Percentiles rank a stretch among this genome's conserved stretches.
Conservation (phyloP, 1,139 yeast species). For the Yamadazyma trypodendri region DNA sequence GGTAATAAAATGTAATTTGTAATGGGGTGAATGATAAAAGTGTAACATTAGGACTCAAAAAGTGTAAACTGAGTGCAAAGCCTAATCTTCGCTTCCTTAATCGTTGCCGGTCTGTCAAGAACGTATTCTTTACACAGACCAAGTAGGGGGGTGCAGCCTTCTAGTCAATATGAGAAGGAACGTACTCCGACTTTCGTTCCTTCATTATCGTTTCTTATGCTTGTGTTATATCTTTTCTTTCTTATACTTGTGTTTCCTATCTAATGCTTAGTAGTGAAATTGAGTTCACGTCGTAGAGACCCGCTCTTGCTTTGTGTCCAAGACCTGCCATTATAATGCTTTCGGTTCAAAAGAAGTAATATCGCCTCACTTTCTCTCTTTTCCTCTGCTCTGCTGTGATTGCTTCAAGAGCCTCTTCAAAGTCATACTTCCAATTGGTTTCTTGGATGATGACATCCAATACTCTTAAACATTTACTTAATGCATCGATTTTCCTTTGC, state of each 20-base stretch:
- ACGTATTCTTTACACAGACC: too few relatives aligned
- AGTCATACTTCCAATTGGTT: slow-evolving; percentile 5
- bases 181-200: too few relatives aligned
- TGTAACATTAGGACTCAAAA: not conserved
- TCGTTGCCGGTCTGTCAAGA: too few relatives aligned
- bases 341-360: slow-evolving; percentile 4
- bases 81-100: not conserved
- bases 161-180: too few relatives aligned
- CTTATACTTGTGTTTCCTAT: too few relatives aligned
- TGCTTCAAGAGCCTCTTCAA: too few relatives aligned
- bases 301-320: too few relatives aligned
- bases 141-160: not conserved
- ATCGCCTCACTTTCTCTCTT: not conserved
- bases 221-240: not conserved
- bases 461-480: slow-evolving; percentile 10
- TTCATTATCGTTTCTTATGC: not conserved
- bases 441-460: slow-evolving; percentile 18
- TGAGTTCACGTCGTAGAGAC: too few relatives aligned
- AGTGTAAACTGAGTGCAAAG: not conserved
- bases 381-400: slow-evolving; percentile 2
- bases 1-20: not conserved
- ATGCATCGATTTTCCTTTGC: slow-evolving; percentile 11
- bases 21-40: not conserved
- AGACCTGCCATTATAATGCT: not conserved
- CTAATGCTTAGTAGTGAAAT: too few relatives aligned